Evolutionary conservation across 148 eudicot genomes (phyloP), one percentile per base, ranked within the genome.

Genomic region (Dysphania ambrosioides): DNA sequence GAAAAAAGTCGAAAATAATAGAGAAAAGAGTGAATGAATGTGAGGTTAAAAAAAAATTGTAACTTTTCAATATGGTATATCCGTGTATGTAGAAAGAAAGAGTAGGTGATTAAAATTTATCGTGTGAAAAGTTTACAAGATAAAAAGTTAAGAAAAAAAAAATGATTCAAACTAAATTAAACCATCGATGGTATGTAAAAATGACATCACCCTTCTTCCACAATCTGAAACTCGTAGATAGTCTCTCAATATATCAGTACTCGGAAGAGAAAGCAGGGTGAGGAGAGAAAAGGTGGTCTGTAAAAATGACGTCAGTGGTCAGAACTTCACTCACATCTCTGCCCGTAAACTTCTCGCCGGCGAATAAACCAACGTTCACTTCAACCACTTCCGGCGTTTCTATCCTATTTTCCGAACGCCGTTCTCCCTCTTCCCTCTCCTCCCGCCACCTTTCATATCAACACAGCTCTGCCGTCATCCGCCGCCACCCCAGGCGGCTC

Each of bases 291-390:
- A 47, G 18, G 53, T 5, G 21, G 53, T 47, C 53, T 11, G 53
- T 24, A 47, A 71, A 71, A 55, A 78, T 78, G 81, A 49, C 81
- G 65, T 66, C 81, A 58, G 30, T 58, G 72, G 21, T 72, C 3
- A 30, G 65, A 19, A 41, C 18, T 9, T 5, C 76, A 10, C 23
- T 53, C 12, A 6, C 73, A 9, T 23, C 38, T 5, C 51, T 60
- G 51, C 49, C 69, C 55, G 53, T 70, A 58, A 61, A 4, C 8
- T 30, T 13, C 42, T 76, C 74, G 34, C 49, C 74, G 68, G 74
- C 13, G 15, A 44, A 16, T 30, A 24, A 53, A 2, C 61, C 74
- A 24, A 32, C 40, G 11, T 15, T 49, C 5, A 0, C 2, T 16
- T 3, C 16, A 11, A 47, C 19, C 57, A 13, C 4, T n/a, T 19